Evolutionary conservation across 2,329 filamentous ascomycete species (phyloP).

Genomic region (Colletotrichum nymphaeae): DNA sequence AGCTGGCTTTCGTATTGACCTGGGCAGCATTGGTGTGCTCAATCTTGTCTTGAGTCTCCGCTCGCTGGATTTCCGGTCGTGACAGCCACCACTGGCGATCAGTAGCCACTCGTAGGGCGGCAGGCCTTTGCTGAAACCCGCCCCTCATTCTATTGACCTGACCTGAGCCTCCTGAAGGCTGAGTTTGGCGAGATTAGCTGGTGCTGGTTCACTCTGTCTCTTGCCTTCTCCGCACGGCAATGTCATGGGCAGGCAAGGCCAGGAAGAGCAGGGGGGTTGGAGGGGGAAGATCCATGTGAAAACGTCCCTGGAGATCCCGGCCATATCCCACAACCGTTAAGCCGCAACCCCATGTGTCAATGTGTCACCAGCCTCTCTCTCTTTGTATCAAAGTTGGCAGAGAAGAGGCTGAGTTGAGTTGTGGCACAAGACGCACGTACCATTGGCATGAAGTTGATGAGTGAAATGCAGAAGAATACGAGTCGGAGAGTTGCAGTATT

Average conservation of each 20-base stretch:
- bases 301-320: conserved; percentile 33
- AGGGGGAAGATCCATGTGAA: conserved; percentile 21
- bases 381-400: not conserved
- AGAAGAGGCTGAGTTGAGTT: conserved; percentile 33
- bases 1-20: conserved; percentile 15
- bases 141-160: conserved; percentile 5
- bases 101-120: conserved; percentile 32
- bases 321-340: conserved; percentile 29
- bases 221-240: conserved; percentile 19
- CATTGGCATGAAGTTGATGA: conserved; percentile 32
- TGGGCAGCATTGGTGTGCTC: not conserved
- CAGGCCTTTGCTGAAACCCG: conserved; percentile 28
- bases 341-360: conserved; percentile 25
- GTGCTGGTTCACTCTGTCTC: conserved; percentile 8
- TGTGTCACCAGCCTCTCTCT: conserved; percentile 19
- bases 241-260: not conserved
- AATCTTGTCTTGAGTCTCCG: conserved; percentile 15
- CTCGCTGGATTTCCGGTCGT: conserved; percentile 9
- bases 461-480: conserved; percentile 18
- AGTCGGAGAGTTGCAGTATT: conserved; percentile 27
- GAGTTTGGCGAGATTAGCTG: conserved; percentile 18
- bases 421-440: conserved; percentile 27
- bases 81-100: conserved; percentile 26
- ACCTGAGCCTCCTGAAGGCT: conserved; percentile 30
- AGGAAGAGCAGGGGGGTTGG: not conserved